A percentile compares a stretch with the other conserved stretches of the same genome.
phyloP scores from a whole-genome alignment of 169 alveolate genomes.

The Eimeria mitis region DNA sequence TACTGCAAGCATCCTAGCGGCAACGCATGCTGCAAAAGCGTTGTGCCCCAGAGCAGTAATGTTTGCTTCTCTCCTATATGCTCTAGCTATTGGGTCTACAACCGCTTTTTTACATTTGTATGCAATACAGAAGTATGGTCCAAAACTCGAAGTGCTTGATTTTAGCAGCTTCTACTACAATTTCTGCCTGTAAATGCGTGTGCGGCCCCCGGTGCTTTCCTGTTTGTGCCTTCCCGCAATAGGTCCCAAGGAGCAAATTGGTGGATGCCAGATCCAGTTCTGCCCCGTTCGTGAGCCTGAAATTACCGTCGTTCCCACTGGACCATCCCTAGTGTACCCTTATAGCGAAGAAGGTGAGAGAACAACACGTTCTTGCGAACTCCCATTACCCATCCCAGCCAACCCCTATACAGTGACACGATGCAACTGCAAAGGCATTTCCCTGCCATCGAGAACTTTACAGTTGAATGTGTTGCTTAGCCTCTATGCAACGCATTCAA shows the following conservation, averaged over 20 bases:
- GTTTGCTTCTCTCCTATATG: background rate
- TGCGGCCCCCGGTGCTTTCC: background rate
- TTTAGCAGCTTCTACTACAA: background rate
- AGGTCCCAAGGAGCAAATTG: conserved; percentile 57
- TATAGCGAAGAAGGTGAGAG: conserved; percentile 56
- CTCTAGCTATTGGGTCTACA: background rate
- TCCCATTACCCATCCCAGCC: background rate
- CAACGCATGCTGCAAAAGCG: background rate
- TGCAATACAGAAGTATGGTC: background rate
- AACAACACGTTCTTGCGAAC: background rate
- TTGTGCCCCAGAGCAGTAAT: background rate
- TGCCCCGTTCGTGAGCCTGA: conserved; percentile 56
- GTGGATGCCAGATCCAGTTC: conserved; percentile 64
- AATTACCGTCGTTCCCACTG: conserved; percentile 50
- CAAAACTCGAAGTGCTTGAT: background rate
- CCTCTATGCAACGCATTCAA: background rate
- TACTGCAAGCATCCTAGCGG: background rate
- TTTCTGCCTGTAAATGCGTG: background rate
- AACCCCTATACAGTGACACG: background rate
- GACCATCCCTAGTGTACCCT: conserved; percentile 51
- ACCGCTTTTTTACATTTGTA: background rate
- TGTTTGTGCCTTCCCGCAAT: background rate
- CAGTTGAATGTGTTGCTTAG: too few species aligned
- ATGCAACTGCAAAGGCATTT: background rate
- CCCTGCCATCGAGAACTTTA: too few species aligned